Evolutionary conservation across 2,329 filamentous ascomycete genomes (phyloP).

Genomic region (Ceratocystis huliohia): DNA sequence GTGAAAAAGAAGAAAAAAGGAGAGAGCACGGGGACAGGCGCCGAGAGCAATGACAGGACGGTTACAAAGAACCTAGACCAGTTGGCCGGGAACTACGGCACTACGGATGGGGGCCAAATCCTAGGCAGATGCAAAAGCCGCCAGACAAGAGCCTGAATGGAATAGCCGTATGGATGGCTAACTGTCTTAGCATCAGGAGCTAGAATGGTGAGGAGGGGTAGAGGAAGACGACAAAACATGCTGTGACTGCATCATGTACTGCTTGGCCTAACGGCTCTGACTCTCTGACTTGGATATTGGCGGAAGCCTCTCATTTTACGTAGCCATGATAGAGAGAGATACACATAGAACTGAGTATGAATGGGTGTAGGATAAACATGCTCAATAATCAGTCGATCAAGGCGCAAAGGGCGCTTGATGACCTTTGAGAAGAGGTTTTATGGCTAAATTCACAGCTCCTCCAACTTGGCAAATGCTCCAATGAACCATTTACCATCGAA

Average conservation of each 20-base stretch:
- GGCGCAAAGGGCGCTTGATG: not conserved
- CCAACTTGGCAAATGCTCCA: not conserved
- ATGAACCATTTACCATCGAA: not conserved
- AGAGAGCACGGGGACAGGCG: not conserved
- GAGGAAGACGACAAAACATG: not conserved
- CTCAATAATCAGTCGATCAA: not conserved
- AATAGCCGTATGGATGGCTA: not conserved
- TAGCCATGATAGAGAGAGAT: not conserved
- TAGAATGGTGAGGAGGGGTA: not conserved
- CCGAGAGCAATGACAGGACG: not conserved
- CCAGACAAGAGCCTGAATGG: not conserved
- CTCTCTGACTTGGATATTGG: too few species aligned
- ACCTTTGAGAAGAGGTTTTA: not conserved
- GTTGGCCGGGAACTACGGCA: not conserved
- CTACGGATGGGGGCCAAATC: not conserved
- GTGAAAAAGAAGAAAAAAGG: not conserved
- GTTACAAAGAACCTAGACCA: not conserved
- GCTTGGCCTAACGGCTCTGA: not conserved
- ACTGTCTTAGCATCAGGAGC: not conserved
- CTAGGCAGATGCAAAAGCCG: not conserved
- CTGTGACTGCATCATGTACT: not conserved
- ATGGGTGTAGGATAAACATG: not conserved
- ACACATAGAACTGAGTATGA: not conserved
- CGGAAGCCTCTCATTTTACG: too few species aligned
- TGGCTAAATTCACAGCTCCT: not conserved